Base-by-base conservation (phyloP, 1,139 yeast genomes). In the Ogataea hybrid region DNA sequence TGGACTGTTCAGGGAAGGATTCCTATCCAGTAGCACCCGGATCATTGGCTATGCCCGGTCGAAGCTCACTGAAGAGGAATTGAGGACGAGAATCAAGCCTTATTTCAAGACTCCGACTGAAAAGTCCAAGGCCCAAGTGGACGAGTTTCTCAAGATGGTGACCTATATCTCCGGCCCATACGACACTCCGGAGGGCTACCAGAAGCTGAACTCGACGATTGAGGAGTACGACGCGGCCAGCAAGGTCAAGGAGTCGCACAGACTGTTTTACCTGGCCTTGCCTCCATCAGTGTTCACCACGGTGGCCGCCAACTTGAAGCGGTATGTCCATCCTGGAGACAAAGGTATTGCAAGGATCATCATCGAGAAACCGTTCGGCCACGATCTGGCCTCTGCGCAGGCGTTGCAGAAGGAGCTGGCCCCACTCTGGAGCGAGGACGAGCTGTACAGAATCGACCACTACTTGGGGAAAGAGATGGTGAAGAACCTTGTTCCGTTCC, bases 391-490 rank as follows among this genome's bases (percentile, higher is more conserved):
- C 48, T 73, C 88, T 42, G 80, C 95, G 9, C 76, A 89, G 56
- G 81, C 79, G 57, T 72, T 92, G 61, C 97, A 89, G 69, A 64
- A 69, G 47, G 75, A 78, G 51, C 74, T 92, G 57, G 79, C 92
- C 17, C 97, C 97, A 10, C 69, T 90, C 43, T 92, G 92, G 79
- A 68, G 78, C 25, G 98, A 94, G 68, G 90, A 84, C 9, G 98
- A 94, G 69, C 72, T 90, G 41, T 94, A 78, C 72, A 81, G 98
- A 71, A 94, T 92, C 57, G 99, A 92, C 67, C 98, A 92, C 67
- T 92, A 94, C 64, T 73, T 94, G 56, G 98, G 98, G 54, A 92
- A 92, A 70, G 98, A 92, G 69, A 82, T 92, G 92, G 97, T 94
- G 46, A 92, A 92, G 72, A 92, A 90, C 70, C 74, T 94, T 61